Base-by-base conservation (phyloP, 331 rosid genomes). In the Spiraea crenata region DNA sequence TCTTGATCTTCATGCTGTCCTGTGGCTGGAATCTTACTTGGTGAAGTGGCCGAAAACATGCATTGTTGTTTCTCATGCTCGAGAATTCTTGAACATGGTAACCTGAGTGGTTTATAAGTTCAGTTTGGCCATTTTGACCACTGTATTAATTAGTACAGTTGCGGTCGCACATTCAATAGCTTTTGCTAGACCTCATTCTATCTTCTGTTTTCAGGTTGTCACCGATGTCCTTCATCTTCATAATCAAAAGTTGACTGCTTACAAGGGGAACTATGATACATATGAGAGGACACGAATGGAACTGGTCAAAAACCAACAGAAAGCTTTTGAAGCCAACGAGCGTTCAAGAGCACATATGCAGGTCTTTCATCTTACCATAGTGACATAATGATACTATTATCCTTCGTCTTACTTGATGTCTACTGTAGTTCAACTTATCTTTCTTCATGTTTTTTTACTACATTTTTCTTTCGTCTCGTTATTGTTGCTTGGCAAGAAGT, bases 1-100 rank as follows among this genome's bases (percentile, higher is more conserved):
- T 95, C 96, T 95, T 74, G 99, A 95, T 91, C 99, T 95, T 76
- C 99, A 95, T 70, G 99, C 99, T 57, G 99, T 95, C 79, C 84
- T 95, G 57, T 95, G 99, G 99, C 86, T 95, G 80, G 99, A 95
- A 65, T 8, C 91, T 2, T 91, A 95, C 88, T 79, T 95, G 77
- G 87, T 83, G 85, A 95, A 89, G 79, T 95, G 99, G 99, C 97
- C 96, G 13, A 95, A 95, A 73, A 91, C 99, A 50, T 85, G 92
- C 70, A 91, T 95, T 65, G 92, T 95, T 67, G 99, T 95, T 83
- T 95, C 99, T 81, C 99, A 91, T 80, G 99, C 99, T 73, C 89
- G 99, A 78, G 97, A 95, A 63, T 95, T 95, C 77, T 86, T 95
- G 85, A 95, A 95, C 88, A 85, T 93, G 95, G 99, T 95, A 84